Base-by-base conservation (phyloP, 1,284 basidiomycete genomes). In the Peniophora sp. region DNA sequence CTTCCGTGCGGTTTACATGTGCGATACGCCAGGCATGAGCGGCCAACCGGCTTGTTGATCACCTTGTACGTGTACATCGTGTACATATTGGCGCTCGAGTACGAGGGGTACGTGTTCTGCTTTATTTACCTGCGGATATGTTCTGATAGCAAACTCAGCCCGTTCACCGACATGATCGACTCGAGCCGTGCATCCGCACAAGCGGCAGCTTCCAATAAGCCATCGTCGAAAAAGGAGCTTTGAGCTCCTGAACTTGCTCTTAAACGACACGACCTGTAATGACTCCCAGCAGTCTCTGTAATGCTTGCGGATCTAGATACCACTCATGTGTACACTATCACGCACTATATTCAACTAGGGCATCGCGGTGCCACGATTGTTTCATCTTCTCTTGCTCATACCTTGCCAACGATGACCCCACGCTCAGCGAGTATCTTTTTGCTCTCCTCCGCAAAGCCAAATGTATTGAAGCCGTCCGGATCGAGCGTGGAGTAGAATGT, bases 121-220 rank as follows among this genome's bases (percentile, higher is more conserved):
- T 8, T n/a, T 46, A 46, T 45, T 51, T 58, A 20, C 59, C 41
- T 24, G 24, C 8, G 14, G 18, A 3, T 24, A 35, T 12, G 48
- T 3, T 15, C 20, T 20, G 43, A 24, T 24, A 20, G 20, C 22
- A 32, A 52, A 41, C 14, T 12, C 51, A 89, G 86, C 18, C 88
- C 88, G 0, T 90, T 90, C 68, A 91, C 88, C 23, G 79, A 84
- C 64, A 87, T 83, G 83, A 90, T 91, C 54, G 90, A 91, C 63
- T 72, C 82, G 27, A 79, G 74, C 45, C 79, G 81, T 37, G 72
- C 72, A 1, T 51, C 60, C 1, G 61, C 58, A 37, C 8, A 54
- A 56, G 41, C 54, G 60, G n/a, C 15, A 20, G 54, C 44, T 20
- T 51, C 57, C 45, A 68, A 70, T 54, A 71, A 70, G 58, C 65